Percentiles rank a stretch among this genome's conserved stretches.
phyloP scores from a whole-genome alignment of 2,329 filamentous ascomycete genomes.

The Pestalotiopsis sp. region DNA sequence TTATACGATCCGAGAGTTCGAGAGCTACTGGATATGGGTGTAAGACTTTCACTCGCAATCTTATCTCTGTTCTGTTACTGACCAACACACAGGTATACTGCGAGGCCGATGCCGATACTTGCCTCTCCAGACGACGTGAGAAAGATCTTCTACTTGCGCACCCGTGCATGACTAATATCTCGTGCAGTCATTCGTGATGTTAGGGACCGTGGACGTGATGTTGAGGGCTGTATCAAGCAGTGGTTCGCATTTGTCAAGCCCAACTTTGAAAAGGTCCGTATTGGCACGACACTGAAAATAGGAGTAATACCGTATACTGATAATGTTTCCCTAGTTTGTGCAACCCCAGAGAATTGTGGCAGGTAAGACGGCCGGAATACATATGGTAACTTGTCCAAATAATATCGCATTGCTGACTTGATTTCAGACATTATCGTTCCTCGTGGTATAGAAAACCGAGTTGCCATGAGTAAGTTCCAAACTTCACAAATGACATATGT shows the following conservation, averaged over 20 bases:
- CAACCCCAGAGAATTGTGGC: slow-evolving; percentile 89
- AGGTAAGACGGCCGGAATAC: slow-evolving; percentile 47
- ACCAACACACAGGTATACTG: slow-evolving; percentile 75
- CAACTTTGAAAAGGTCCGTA: slow-evolving; percentile 77
- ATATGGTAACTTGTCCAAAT: too few relatives aligned
- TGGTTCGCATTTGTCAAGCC: slow-evolving; percentile 98
- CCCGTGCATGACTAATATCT: slow-evolving; percentile 19
- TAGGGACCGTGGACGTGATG: slow-evolving; percentile 83
- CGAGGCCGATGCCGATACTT: slow-evolving; percentile 93
- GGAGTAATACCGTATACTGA: slow-evolving; percentile 3
- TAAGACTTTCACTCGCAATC: slow-evolving; percentile 35
- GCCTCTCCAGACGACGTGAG: slow-evolving; percentile 84
- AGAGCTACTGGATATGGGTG: slow-evolving; percentile 88
- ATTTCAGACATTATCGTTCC: slow-evolving; percentile 85
- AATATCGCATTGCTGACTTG: slow-evolving; percentile 4
- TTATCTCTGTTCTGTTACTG: slow-evolving; percentile 11
- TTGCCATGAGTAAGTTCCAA: slow-evolving; percentile 72
- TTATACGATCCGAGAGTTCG: slow-evolving; percentile 85
- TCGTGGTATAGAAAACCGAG: slow-evolving; percentile 89
- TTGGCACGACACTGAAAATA: not conserved
- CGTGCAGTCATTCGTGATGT: slow-evolving; percentile 80
- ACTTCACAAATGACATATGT: not conserved
- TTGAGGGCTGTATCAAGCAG: slow-evolving; percentile 96
- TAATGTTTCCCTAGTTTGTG: slow-evolving; percentile 63
- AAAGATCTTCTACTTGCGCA: slow-evolving; percentile 21